Base-by-base conservation (phyloP, 176 grass and related monocot genomes). In the Juncus inflexus region DNA sequence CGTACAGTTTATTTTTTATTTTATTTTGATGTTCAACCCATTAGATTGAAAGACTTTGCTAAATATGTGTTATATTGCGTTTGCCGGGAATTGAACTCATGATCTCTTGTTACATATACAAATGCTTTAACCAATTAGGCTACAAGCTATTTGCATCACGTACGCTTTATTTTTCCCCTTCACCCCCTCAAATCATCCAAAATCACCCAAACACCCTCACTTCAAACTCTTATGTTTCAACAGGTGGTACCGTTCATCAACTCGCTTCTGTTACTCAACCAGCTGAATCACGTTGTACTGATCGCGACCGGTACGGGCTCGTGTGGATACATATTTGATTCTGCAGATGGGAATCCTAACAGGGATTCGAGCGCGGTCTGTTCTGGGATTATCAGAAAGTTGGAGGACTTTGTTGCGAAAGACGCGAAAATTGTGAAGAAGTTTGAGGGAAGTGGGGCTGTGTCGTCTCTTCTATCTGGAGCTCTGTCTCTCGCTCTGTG, bases 181-280 rank as follows among this genome's bases (percentile, higher is more conserved):
- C 35, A 55, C 10, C 28, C 43, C 42, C 28, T 35, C n/a, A 58
- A 58, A 72, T 10, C 13, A 42, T 8, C 55, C 9, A 60, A 50
- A 50, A 4, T 11, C 15, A 61, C 45, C 3, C 12, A 42, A 10
- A 12, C 5, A 2, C 0, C 19, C 19, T 28, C 19, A 28, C 1
- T 28, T 1, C 19, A 55, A 40, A 58, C 16, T 12, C 7, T 12
- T 38, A n/a, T 70, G 2, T 6, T 42, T 55, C 40, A 51, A 14
- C 43, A 99, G 94, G 85, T 99, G 40, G 70, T 99, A 41, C 94
- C 90, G 55, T 99, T 86, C 36, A 68, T 99, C 41, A 99, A 89
- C 55, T 86, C 94, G 11, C 52, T 99, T 9, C 80, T 89, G 42
- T 75, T 99, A 50, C 85, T 89, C 28, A 89, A 91, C 62, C 85